Base-by-base conservation (phyloP, 31 red algal species). In the Porphyra umbilicalis region DNA sequence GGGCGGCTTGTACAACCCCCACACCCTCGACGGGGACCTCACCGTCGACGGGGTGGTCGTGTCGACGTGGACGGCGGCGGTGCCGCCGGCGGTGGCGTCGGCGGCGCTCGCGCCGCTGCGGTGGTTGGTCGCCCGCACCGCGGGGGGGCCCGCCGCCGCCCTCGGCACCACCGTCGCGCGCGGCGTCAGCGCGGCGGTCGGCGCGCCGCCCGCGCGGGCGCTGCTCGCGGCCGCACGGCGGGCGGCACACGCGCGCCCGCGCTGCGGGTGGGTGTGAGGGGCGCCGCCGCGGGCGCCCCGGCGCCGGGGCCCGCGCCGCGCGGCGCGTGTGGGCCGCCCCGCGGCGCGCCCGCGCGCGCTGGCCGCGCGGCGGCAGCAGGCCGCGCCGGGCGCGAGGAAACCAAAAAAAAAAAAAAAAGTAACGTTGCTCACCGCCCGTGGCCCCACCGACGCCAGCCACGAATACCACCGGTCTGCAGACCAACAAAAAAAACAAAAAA, bases 21-120 rank as follows among this genome's bases (percentile, higher is more conserved):
- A 90, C 30, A 90, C 88, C 7, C 20, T 90, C 33, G 38, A 84
- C 39, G 88, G 88, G 8, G 30, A 85, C 20, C 75, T 90, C 75
- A 82, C 81, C 13, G 88, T 90, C 32, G 79, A 90, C 35, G 82
- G 78, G 31, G 40, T 90, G 14, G 35, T 80, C 10, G 75, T 57
- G 14, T 76, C 34, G 25, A 85, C 82, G 34, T 90, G 81, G 67
- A 90, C 88, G 35, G 77, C 16, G 33, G 79, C 79, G 11, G 78
- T 90, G 33, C 16, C 15, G 30, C 35, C 77, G 2, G 34, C 33
- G 35, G 32, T 40, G 10, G 88, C 88, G 20, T 42, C 77, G n/a
- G 81, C 75, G 32, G 78, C 85, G 31, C 67, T 90, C 57, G 25
- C 82, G 35, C 88, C 83, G 0, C 37, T 85, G 34, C 76, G 83